Evolutionary conservation across 345 rosid genomes (phyloP), one percentile per base, ranked within the genome.

Genomic region (Rhodamnia rubescens): DNA sequence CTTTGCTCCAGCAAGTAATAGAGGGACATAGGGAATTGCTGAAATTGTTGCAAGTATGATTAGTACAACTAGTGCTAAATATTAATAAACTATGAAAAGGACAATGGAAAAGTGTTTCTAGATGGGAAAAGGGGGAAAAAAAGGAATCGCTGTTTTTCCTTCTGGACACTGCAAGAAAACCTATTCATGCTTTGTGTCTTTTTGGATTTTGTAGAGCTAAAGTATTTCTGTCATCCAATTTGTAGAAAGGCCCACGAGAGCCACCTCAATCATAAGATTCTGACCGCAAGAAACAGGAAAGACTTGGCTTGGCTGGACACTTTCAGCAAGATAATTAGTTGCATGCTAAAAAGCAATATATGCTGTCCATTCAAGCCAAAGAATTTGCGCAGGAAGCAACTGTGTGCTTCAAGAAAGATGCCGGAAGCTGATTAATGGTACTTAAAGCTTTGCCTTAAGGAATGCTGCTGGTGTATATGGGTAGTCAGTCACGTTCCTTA

Each of bases 1-100:
- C 88, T 90, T 93, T 92, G 94, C 90, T 96, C 99, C 90, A 96
- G 86, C 89, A 96, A 88, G 84, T 92, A 91, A 56, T 94, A 96
- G 47, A 90, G 88, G 36, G 93, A 86, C 74, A 93, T 82, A 7
- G 96, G 94, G 89, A 96, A 93, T 87, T 94, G 91, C 99, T 95
- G 91, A 85, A 86, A 82, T 55, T 22, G 42, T 74, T 42, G 42
- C 53, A 53, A 55, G 5, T 54, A 42, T 54, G 64, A 84, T 58
- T 50, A 87, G 80, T 24, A 8, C 49, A 54, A 32, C 13, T 26
- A 32, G 47, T 36, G 20, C 47, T 36, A 36, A 69, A 69, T 69
- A 69, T 69, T 47, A 69, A 69, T 1, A 69, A 32, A 47, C 78
- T 69, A 69, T 69, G 78, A 69, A 69, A 69, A 16, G 18, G 78